Evolutionary conservation across 2,329 filamentous ascomycete genomes (phyloP), one percentile per base, ranked within the genome.

Genomic region (Phialocephala sp.): DNA sequence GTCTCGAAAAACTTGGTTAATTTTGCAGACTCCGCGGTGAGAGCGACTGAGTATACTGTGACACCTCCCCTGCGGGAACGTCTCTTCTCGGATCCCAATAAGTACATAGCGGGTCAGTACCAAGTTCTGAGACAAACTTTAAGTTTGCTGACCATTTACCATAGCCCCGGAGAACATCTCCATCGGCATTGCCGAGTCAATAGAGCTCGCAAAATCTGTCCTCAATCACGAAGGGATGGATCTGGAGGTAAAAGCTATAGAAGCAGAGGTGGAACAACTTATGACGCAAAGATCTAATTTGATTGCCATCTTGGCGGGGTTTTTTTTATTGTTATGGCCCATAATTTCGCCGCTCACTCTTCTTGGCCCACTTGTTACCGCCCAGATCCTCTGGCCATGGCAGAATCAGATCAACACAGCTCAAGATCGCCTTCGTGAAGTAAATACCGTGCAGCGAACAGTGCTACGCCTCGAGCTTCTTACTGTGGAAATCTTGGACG

Each of bases 1-100:
- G 41, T 43, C 41, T 43, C 15, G 41, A 43, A 43, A 43, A 43
- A 43, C 41, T 43, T 43, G 41, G 41, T 43, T 43, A 43, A 43
- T 43, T 43, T 43, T 43, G 41, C 41, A 43, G 18, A 43, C 41
- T 43, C 41, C 41, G 41, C 41, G 41, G 41, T 43, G 41, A 43
- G 41, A 43, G 41, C 41, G 41, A 43, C 41, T 15, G 41, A 43
- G 41, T 43, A 43, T 43, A 43, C 41, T 43, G 41, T 43, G 41
- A 43, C 41, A 43, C 41, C 18, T 43, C 41, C 41, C 41, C 41
- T 43, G 41, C 41, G 41, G 41, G 41, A 43, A 43, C 41, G 41
- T 43, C 41, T 43, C 41, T 43, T 43, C 41, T 43, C 41, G 41
- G 41, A 43, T 15, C 41, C 41, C 41, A 43, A 43, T 43, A 43